Evolutionary conservation across 768 basidiomycete species (phyloP), one percentile per base, ranked within the genome.

Genomic region (Psilocybe azurescens): DNA sequence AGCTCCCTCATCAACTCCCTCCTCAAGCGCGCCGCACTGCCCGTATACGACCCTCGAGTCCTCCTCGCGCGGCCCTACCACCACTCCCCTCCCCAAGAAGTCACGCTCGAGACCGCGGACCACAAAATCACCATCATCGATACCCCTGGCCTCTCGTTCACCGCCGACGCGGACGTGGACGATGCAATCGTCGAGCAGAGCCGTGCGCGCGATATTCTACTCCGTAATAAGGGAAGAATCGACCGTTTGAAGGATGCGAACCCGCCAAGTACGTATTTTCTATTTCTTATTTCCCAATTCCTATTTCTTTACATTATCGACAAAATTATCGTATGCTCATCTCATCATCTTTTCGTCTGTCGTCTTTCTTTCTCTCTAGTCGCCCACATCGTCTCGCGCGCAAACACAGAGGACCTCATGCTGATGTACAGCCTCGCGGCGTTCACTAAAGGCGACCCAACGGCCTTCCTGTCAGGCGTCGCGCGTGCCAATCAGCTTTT

Each of bases 371-470:
- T n/a, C n/a, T 32, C 68, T 60, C 52, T 56, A 92, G 93, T 91
- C 58, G 74, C 81, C 16, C 82, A 90, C 64, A 85, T 97, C 61
- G 81, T 95, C 24, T 73, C 83, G 39, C 85, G 86, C 29, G 86
- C 91, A 2, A 85, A 84, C 67, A 75, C 83, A 33, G 89, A 95
- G 70, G 95, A 97, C 73, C 80, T 97, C 46, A 95, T 96, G 91
- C 75, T 97, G 16, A 78, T 88, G 53, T 97, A 96, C 78, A 88
- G 83, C 66, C 79, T 95, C 13, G 92, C 95, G 3, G 92, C 89
- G 6, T 95, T 96, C 73, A 66, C 83, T 9, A 79, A 79, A 50
- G 88, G 89, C 2, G 87, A 95, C 67, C 71, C 83, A 5, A 79
- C 81, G 24, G 87, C 89, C 0, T 95, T 97, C 82, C 80, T 97